phyloP scores from a whole-genome alignment of 106 monocot genomes.

The Phalaenopsis equestris region DNA sequence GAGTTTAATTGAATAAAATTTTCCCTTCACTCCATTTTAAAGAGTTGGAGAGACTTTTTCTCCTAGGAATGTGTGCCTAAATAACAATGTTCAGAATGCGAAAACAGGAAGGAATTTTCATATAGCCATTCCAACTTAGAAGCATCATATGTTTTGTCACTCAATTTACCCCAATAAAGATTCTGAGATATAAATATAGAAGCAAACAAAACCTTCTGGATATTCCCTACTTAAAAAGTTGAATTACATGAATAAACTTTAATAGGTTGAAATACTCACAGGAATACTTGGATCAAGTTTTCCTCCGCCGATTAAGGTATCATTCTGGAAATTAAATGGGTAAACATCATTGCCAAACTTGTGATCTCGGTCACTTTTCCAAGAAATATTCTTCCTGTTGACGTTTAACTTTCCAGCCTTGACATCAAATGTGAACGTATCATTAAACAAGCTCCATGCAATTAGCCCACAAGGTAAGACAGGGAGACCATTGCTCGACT shows the following conservation, averaged over 20 bases:
- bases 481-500: slow-evolving; percentile 52
- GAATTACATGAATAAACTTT: not conserved
- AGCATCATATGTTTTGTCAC: not conserved
- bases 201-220: not conserved
- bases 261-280: slow-evolving; percentile 33
- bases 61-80: not conserved
- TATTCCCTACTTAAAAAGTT: not conserved
- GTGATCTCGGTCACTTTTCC: slow-evolving; percentile 74
- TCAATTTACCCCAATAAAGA: not conserved
- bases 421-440: slow-evolving; percentile 52
- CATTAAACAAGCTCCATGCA: slow-evolving; percentile 97
- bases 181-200: not conserved
- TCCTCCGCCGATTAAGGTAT: slow-evolving; percentile 61
- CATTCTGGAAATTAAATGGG: slow-evolving; percentile 90
- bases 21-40: not conserved
- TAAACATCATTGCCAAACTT: slow-evolving; percentile 83
- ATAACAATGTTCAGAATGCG: not conserved
- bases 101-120: not conserved
- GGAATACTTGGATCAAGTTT: slow-evolving; percentile 62
- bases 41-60: not conserved
- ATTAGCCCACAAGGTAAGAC: slow-evolving; percentile 92
- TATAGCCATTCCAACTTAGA: not conserved
- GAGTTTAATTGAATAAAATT: not conserved
- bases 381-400: slow-evolving; percentile 68
- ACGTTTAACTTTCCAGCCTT: slow-evolving; percentile 24